Base-by-base conservation (phyloP, 2,329 filamentous ascomycete genomes). In the Gnomoniopsis smithogilvyi region DNA sequence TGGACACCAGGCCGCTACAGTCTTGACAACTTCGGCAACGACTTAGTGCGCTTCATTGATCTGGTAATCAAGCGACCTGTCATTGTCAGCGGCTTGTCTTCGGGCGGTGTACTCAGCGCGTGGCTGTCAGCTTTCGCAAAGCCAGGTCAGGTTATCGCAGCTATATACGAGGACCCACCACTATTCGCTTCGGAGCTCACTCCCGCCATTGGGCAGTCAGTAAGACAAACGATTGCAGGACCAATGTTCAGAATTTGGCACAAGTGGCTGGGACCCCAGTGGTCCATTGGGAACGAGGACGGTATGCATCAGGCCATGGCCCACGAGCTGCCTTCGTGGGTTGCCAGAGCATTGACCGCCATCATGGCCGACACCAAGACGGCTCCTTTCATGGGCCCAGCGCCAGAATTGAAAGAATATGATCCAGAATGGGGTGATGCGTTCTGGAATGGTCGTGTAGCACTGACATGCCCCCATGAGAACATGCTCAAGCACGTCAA, bases 1-100 rank as follows among this genome's bases (percentile, higher is more conserved):
- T 64, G 63, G 63, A 63, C 63, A 6, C 63, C 63, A 1, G 63
- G 63, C 53, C 61, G 63, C 15, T 64, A 64, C 59, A 64, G 51
- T 41, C 52, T 64, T 1, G 63, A 64, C 51, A 58, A 54, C 50
- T 56, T 63, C 14, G 63, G 63, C 21, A 62, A 63, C 59, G 63
- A 64, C 56, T 57, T 64, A 1, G 61, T 64, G 22, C 54, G 55
- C 14, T 64, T 64, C 54, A 47, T 63, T 26, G 63, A 64, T 45
- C 36, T 59, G 30, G 63, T 60, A 10, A 56, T 64, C 48, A 33
- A 54, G 34, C 61, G 63, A 4, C 63, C 61, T 45, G 61, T 62
- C 19, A 34, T 64, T 10, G 61, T 63, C 48, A 46, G 54, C 45
- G 63, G 63, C 22, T 46, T 64, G 19, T 64, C 63, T 17, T 63